phyloP scores from a whole-genome alignment of 345 rosid species.

The Psidium friedrichsthalianum region DNA sequence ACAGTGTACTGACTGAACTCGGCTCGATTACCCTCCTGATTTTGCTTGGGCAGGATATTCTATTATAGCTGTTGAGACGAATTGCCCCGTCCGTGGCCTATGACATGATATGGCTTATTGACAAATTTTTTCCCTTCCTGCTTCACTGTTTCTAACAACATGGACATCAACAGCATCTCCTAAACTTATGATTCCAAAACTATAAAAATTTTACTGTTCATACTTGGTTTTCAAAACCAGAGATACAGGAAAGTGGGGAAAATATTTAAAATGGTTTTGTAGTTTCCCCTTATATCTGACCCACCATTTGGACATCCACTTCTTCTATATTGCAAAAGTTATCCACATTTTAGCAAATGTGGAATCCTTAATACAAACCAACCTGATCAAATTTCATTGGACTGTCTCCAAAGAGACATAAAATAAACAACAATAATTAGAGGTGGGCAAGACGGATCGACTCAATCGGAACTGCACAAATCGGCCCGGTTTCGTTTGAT shows the following conservation, averaged over 20 bases:
- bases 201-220: neutral
- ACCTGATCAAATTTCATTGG: neutral
- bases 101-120: neutral
- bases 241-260: neutral
- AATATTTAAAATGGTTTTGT: neutral
- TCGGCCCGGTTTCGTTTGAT: too few relatives aligned
- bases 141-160: neutral
- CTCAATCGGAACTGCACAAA: too few relatives aligned
- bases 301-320: neutral
- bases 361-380: neutral
- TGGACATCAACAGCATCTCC: neutral
- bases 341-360: neutral
- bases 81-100: neutral
- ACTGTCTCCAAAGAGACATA: neutral
- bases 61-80: neutral
- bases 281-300: neutral
- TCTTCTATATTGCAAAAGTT: neutral
- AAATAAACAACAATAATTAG: neutral
- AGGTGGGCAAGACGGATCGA: too few relatives aligned
- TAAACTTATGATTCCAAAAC: neutral
- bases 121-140: neutral
- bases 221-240: neutral
- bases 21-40: too few relatives aligned
- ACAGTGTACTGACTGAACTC: fast-evolving
- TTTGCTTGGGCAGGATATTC: too few relatives aligned